Conservation (phyloP, 257 asterid species). For the Mitragyna speciosa region DNA sequence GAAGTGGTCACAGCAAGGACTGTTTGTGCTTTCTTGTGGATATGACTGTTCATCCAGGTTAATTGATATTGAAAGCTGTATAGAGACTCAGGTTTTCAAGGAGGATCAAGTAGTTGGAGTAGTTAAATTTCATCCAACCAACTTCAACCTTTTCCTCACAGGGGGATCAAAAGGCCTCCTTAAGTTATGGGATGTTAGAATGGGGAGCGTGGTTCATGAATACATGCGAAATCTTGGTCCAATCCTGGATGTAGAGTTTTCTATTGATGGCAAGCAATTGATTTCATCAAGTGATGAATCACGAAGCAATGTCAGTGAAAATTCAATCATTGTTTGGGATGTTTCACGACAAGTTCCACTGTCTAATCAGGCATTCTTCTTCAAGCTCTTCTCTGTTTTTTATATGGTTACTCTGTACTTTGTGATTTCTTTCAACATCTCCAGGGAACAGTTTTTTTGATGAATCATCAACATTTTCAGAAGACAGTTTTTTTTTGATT, state of each 20-base stretch:
- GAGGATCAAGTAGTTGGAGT: conserved; percentile 87
- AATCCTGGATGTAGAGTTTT: conserved; percentile 82
- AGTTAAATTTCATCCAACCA: conserved; percentile 68
- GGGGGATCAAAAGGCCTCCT: conserved; percentile 91
- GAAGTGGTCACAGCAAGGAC: conserved; percentile 81
- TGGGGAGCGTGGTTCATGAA: conserved; percentile 66
- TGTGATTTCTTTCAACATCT: neutral
- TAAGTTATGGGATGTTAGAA: conserved; percentile 82
- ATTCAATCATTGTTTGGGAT: conserved; percentile 90
- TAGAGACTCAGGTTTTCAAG: conserved; percentile 57
- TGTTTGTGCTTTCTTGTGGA: conserved; percentile 82
- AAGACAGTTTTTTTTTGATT: neutral
- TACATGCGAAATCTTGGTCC: conserved; percentile 73
- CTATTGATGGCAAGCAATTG: conserved; percentile 62
- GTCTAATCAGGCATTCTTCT: conserved; percentile 70
- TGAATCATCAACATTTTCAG: neutral
- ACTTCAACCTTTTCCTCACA: conserved; percentile 68
- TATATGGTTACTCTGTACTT: neutral
- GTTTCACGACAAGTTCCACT: conserved; percentile 73
- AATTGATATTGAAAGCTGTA: conserved; percentile 72
- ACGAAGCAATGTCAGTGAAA: conserved; percentile 77
- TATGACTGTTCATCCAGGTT: conserved; percentile 86
- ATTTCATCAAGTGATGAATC: conserved; percentile 84
- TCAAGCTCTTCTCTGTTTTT: no score
- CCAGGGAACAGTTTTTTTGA: neutral